Evolutionary conservation across 371 early-diverging fungal genomes (phyloP).

Genomic region (Basidiobolus heterosporus): DNA sequence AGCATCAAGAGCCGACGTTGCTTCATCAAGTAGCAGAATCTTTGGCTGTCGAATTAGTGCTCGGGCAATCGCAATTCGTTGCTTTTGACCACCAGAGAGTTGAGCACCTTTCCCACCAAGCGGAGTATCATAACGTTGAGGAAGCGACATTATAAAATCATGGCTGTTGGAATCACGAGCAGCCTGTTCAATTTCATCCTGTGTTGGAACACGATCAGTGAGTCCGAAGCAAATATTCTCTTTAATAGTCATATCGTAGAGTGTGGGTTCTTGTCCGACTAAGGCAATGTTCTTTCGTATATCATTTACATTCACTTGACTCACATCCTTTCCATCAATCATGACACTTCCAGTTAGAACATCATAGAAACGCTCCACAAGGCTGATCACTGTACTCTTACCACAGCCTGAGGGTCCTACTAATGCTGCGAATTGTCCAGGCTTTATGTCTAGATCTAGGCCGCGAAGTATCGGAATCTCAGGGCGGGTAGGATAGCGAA

Average conservation of each 20-base stretch:
- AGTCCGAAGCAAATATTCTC: slow-evolving; percentile 63
- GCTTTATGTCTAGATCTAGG: slow-evolving; percentile 33
- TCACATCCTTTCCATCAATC: slow-evolving; percentile 39
- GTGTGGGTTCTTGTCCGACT: slow-evolving; percentile 75
- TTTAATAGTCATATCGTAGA: slow-evolving; percentile 67
- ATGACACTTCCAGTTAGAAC: slow-evolving; percentile 22
- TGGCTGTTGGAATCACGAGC: slow-evolving; percentile 58
- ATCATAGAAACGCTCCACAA: slow-evolving; percentile 65
- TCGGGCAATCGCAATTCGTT: slow-evolving; percentile 52
- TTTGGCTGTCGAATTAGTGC: slow-evolving; percentile 64
- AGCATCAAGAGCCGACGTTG: slow-evolving; percentile 85
- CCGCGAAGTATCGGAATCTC: slow-evolving; percentile 58
- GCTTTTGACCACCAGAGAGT: slow-evolving; percentile 53
- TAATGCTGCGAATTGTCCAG: slow-evolving; percentile 60
- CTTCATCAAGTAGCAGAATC: slow-evolving; percentile 87
- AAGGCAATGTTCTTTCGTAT: slow-evolving; percentile 58
- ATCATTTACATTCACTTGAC: slow-evolving; percentile 32
- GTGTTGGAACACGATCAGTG: slow-evolving; percentile 12
- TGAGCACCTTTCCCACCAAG: slow-evolving; percentile 60
- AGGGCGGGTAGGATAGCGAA: slow-evolving; percentile 72
- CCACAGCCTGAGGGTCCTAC: slow-evolving; percentile 61
- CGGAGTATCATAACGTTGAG: slow-evolving; percentile 60
- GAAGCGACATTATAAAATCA: slow-evolving; percentile 46
- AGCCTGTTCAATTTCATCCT: slow-evolving; percentile 40
- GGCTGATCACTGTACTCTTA: slow-evolving; percentile 44